phyloP scores from a whole-genome alignment of 2,329 filamentous ascomycete genomes.

The Colletotrichum sidae region DNA sequence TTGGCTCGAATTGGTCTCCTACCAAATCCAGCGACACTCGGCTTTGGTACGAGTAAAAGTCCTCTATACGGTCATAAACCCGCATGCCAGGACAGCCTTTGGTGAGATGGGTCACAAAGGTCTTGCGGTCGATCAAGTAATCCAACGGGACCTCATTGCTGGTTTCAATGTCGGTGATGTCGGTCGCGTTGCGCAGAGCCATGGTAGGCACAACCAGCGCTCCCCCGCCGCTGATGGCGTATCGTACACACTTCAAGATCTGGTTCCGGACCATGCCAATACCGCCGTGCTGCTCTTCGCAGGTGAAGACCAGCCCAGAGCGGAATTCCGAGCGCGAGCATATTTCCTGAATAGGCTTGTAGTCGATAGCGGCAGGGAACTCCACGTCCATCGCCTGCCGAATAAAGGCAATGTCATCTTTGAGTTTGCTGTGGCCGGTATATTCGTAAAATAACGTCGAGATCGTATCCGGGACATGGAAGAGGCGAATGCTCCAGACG shows the following conservation, averaged over 20 bases:
- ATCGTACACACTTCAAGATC: conserved; percentile 54
- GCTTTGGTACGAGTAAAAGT: conserved; percentile 43
- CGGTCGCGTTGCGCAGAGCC: conserved; percentile 46
- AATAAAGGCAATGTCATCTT: conserved; percentile 39
- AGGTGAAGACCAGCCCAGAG: conserved; percentile 50
- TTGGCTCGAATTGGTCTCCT: conserved; percentile 47
- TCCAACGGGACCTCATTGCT: conserved; percentile 43
- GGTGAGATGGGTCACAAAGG: conserved; percentile 42
- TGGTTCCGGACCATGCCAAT: conserved; percentile 54
- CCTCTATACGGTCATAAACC: conserved; percentile 43
- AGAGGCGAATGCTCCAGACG: conserved; percentile 29
- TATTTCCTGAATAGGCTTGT: conserved; percentile 46
- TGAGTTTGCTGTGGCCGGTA: background rate
- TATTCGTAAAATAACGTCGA: conserved; percentile 16
- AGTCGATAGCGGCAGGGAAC: conserved; percentile 49
- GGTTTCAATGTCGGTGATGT: conserved; percentile 47
- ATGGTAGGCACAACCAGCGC: conserved; percentile 52
- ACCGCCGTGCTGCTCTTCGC: conserved; percentile 53
- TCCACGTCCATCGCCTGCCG: conserved; percentile 46
- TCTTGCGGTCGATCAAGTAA: conserved; percentile 44
- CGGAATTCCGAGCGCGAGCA: conserved; percentile 49
- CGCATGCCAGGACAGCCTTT: conserved; percentile 44
- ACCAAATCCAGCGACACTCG: conserved; percentile 38
- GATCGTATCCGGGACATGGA: conserved; percentile 15
- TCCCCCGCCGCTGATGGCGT: conserved; percentile 51